A percentile compares a stretch with the other conserved stretches of the same genome.
phyloP scores from a whole-genome alignment of 108 stramenopile species.

The Cyclotella baltica region DNA sequence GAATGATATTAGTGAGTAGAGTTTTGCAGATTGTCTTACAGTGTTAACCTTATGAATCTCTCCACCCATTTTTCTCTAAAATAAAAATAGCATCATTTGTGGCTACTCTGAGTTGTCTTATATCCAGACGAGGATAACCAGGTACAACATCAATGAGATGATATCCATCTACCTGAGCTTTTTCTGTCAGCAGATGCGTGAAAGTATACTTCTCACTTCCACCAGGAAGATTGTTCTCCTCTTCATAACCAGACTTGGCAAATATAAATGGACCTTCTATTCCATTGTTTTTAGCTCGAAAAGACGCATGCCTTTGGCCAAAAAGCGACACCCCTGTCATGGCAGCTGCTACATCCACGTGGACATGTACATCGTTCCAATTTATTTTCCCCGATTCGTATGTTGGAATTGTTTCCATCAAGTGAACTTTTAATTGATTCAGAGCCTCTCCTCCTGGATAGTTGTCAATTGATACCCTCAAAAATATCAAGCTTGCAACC shows the following conservation, averaged over 20 bases:
- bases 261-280: constrained; percentile 51
- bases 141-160: constrained; percentile 57
- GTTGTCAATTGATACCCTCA: constrained; percentile 72
- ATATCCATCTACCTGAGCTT: constrained; percentile 56
- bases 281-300: neutral
- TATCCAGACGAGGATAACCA: constrained; percentile 76
- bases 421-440: constrained; percentile 46
- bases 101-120: constrained; percentile 49
- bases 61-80: constrained; percentile 53
- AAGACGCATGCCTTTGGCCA: constrained; percentile 71
- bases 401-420: constrained; percentile 36
- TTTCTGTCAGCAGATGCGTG: constrained; percentile 76
- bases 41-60: neutral
- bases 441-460: constrained; percentile 90
- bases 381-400: neutral
- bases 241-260: constrained; percentile 88
- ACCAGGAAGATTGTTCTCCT: constrained; percentile 42
- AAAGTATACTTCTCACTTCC: constrained; percentile 23
- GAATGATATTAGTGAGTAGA: neutral
- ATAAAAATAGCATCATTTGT: constrained; percentile 73
- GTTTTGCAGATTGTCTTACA: neutral
- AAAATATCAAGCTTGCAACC: constrained; percentile 69
- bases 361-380: constrained; percentile 57
- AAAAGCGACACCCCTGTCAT: constrained; percentile 93
- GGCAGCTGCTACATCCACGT: constrained; percentile 85